Evolutionary conservation across 768 basidiomycete species (phyloP).

Genomic region (Pleurotus salmoneostramineus): DNA sequence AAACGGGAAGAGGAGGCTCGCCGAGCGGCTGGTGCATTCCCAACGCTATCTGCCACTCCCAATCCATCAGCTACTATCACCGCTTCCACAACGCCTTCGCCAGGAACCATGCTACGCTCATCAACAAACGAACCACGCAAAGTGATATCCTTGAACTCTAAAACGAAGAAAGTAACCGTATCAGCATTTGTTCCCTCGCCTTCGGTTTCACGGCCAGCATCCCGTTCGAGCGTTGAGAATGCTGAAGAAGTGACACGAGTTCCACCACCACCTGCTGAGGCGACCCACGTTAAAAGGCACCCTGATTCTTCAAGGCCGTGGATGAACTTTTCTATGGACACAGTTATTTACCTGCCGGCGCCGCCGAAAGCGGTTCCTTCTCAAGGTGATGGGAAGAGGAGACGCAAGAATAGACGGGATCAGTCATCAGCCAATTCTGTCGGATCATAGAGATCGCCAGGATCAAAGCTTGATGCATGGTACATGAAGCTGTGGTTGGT

Average conservation of each 20-base stretch:
- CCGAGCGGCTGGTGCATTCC: constrained; percentile 57
- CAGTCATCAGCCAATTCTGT: neutral
- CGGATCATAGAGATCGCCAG: constrained; percentile 4
- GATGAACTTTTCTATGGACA: constrained; percentile 33
- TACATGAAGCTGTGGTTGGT: too few species aligned
- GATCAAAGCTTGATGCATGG: neutral
- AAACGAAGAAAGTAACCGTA: constrained; percentile 47
- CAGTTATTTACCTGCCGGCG: constrained; percentile 31
- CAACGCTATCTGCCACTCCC: constrained; percentile 34
- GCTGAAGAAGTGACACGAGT: constrained; percentile 30
- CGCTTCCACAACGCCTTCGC: constrained; percentile 1
- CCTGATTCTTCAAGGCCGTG: constrained; percentile 33
- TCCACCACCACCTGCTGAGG: constrained; percentile 30
- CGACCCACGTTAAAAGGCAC: constrained; percentile 26
- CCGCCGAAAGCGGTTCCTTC: constrained; percentile 10
- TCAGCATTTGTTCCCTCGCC: constrained; percentile 47
- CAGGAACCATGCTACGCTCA: constrained; percentile 19
- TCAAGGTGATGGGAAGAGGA: constrained; percentile 2
- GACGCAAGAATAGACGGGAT: constrained; percentile 8
- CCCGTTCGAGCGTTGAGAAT: constrained; percentile 25
- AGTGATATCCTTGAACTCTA: constrained; percentile 53
- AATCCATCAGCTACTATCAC: neutral
- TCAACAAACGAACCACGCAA: constrained; percentile 38
- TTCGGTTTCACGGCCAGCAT: constrained; percentile 29
- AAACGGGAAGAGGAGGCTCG: constrained; percentile 44